phyloP scores from a whole-genome alignment of 148 eudicot species.

The Diospyros kaki region DNA sequence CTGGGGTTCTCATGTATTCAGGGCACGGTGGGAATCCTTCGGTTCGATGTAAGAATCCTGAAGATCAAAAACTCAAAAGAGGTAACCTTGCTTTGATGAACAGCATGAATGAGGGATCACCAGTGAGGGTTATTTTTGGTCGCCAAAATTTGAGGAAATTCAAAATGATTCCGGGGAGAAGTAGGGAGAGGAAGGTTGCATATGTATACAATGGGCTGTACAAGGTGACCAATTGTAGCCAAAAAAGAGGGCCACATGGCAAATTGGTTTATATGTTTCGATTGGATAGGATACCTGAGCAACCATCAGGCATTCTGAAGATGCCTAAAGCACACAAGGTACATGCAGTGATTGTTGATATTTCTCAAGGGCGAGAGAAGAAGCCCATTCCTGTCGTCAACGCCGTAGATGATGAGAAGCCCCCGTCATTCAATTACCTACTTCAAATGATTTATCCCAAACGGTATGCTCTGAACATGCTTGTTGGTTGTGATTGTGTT shows the following conservation, averaged over 20 bases:
- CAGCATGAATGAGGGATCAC: conserved; percentile 34
- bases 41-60: conserved; percentile 3
- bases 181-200: background rate
- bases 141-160: background rate
- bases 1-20: conserved; percentile 26
- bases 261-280: conserved; percentile 44
- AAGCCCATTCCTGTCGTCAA: conserved; percentile 24
- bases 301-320: conserved; percentile 10
- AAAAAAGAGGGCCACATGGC: conserved; percentile 22
- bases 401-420: conserved; percentile 15
- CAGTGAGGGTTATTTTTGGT: conserved; percentile 50
- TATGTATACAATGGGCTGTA: conserved; percentile 63
- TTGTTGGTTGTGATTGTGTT: conserved; percentile 31
- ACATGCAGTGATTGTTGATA: conserved; percentile 10
- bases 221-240: conserved; percentile 23
- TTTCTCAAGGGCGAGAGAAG: conserved; percentile 34
- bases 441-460: conserved; percentile 25
- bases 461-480: background rate
- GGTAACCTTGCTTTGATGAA: conserved; percentile 56
- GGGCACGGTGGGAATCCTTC: conserved; percentile 53
- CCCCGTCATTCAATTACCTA: conserved; percentile 21
- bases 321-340: background rate
- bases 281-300: conserved; percentile 31
- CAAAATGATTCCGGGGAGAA: background rate
- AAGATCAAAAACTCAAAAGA: conserved; percentile 46